Conservation (phyloP, 441 rosid species). For the Jatropha multifida region DNA sequence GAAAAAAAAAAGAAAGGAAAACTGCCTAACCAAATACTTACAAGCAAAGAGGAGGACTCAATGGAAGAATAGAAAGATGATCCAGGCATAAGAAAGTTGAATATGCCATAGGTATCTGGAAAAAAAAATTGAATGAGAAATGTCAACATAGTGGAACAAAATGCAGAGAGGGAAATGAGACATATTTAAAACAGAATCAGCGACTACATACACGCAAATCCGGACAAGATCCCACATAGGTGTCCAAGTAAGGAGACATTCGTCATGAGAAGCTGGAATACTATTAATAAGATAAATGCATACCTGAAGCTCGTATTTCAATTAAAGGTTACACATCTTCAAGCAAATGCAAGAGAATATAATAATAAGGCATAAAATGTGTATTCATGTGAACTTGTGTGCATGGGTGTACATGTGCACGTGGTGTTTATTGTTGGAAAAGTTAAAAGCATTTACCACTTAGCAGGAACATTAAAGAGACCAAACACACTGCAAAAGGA, state of each 20-base stretch:
- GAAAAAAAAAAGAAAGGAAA: constrained; percentile 1
- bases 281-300: constrained; percentile 73
- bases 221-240: constrained; percentile 91
- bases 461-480: constrained; percentile 91
- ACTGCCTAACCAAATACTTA: constrained; percentile 40
- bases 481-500: constrained; percentile 86
- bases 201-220: constrained; percentile 75
- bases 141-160: not conserved
- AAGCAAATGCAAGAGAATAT: constrained; percentile 16
- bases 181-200: constrained; percentile 10
- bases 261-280: constrained; percentile 84
- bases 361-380: not conserved
- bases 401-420: not conserved
- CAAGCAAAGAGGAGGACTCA: constrained; percentile 84
- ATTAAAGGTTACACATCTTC: constrained; percentile 17
- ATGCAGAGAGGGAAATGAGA: constrained; percentile 13
- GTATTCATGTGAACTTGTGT: not conserved
- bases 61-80: constrained; percentile 72
- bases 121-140: not conserved
- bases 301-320: constrained; percentile 54
- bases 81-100: constrained; percentile 80
- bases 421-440: constrained; percentile 6
- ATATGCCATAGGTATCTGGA: constrained; percentile 77
- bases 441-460: constrained; percentile 51
- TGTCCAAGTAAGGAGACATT: constrained; percentile 96